Evolutionary conservation across 495 filamentous ascomycete genomes (phyloP), one percentile per base, ranked within the genome.

Genomic region (Aspergillus cristatus): DNA sequence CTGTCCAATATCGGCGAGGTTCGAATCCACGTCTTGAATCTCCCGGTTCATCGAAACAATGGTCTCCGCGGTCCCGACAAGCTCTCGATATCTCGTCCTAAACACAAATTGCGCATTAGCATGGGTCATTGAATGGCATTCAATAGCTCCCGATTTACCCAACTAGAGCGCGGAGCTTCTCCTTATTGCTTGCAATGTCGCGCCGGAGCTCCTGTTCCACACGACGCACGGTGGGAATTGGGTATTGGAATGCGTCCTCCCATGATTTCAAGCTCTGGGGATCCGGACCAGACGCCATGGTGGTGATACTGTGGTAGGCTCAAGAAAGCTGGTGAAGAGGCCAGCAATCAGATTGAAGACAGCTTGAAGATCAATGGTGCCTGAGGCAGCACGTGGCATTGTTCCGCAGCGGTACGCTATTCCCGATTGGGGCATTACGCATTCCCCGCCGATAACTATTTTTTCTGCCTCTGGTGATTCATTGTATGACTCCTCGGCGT

Each of bases 51-150:
- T 96, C 34, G 77, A 70, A 18, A 96, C 79, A 50, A 98, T 98
- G 16, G 79, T 76, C 54, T 95, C 88, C 18, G 91, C 91, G 1
- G 93, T 96, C 32, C 84, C 84, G 14, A 98, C 78, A 8, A 97
- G 76, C 45, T 94, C 86, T 52, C 91, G 78, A 59, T 98, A 98
- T 55, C 85, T 82, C 40, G 75, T 84, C n/a, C 79, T 83, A 48
- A 6, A 45, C 7, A 14, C 12, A 14, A 25, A 18, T 40, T 28
- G 28, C 32, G 14, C 15, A 18, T 57, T 47, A 53, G 51, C 31
- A 0, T 29, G 22, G 24, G 28, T 20, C 10, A 2, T 3, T 6
- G 3, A 7, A 7, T 3, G 20, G 20, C 20, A 24, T 24, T 8
- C 28, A 38, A 18, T 14, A 15, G 30, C 20, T 2, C 34, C 32